Conservation (phyloP, 202 grass and related monocot species). For the Elaeis oleifera region DNA sequence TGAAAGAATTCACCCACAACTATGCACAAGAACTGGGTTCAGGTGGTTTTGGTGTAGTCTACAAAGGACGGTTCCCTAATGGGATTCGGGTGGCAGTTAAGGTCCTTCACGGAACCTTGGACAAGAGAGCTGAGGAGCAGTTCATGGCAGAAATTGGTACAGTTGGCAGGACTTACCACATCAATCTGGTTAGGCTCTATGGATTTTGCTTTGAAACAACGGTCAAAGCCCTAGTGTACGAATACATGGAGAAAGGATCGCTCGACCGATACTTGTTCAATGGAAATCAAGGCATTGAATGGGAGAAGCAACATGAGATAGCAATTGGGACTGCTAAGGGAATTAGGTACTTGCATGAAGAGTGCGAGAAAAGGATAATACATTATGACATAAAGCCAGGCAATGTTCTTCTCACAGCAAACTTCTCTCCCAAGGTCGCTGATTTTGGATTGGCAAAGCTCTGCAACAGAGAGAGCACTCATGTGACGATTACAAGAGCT, state of each 20-base stretch:
- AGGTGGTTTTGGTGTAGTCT: conserved; percentile 74
- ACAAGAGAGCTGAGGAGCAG: conserved; percentile 8
- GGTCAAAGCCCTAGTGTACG: neutral
- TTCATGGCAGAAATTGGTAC: conserved; percentile 14
- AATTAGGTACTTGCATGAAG: neutral
- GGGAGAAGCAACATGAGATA: neutral
- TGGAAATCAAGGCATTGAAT: neutral
- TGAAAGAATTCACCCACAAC: conserved; percentile 35
- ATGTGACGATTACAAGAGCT: neutral
- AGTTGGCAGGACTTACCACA: neutral
- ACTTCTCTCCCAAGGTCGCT: neutral
- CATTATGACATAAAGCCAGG: neutral
- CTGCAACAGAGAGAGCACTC: neutral
- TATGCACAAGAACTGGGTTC: conserved; percentile 42
- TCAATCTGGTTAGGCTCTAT: neutral
- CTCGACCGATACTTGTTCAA: neutral
- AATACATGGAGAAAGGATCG: neutral
- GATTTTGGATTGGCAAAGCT: neutral
- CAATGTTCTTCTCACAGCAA: neutral
- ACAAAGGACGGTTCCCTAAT: conserved; percentile 61
- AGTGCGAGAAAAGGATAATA: neutral
- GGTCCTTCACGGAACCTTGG: neutral
- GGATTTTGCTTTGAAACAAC: neutral
- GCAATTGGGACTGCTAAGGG: neutral
- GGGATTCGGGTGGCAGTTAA: conserved; percentile 21